Evolutionary conservation across 306 rosid species (phyloP).

Genomic region (Cucurbita moschata): DNA sequence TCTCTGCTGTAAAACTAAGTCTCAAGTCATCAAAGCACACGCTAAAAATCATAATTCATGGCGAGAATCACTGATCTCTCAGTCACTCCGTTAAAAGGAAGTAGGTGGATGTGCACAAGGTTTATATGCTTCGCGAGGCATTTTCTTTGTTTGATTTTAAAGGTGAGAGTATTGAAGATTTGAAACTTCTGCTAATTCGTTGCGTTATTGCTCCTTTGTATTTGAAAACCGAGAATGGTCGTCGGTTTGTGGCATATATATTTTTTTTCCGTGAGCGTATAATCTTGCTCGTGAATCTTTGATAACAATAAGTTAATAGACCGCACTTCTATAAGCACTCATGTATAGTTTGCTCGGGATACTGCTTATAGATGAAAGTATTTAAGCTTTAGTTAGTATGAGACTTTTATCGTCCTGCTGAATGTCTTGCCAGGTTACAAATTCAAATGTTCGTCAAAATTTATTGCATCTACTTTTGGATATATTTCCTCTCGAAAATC

Average conservation of each 20-base stretch:
- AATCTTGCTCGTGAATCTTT: neutral
- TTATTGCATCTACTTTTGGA: slow-evolving; percentile 74
- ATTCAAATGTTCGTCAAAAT: slow-evolving; percentile 81
- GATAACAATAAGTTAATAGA: neutral
- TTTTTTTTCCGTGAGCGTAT: slow-evolving; percentile 5
- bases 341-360: neutral
- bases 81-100: slow-evolving; percentile 56
- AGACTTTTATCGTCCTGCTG: neutral
- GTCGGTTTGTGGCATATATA: slow-evolving; percentile 51
- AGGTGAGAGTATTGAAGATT: slow-evolving; percentile 65
- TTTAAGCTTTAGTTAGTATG: neutral
- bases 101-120: slow-evolving; percentile 76
- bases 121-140: slow-evolving; percentile 61
- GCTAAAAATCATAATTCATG: slow-evolving; percentile 59
- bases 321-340: neutral
- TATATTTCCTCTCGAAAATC: slow-evolving; percentile 85
- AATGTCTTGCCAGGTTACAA: slow-evolving; percentile 53
- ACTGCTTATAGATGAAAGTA: neutral
- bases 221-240: slow-evolving; percentile 70
- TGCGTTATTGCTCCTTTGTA: slow-evolving; percentile 62
- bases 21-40: slow-evolving; percentile 53
- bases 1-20: slow-evolving; percentile 24
- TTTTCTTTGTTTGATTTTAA: slow-evolving; percentile 58
- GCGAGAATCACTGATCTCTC: slow-evolving; percentile 58
- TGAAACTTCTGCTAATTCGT: slow-evolving; percentile 51